Conservation (phyloP, 2,329 filamentous ascomycete species). For the Neonectria punicea region DNA sequence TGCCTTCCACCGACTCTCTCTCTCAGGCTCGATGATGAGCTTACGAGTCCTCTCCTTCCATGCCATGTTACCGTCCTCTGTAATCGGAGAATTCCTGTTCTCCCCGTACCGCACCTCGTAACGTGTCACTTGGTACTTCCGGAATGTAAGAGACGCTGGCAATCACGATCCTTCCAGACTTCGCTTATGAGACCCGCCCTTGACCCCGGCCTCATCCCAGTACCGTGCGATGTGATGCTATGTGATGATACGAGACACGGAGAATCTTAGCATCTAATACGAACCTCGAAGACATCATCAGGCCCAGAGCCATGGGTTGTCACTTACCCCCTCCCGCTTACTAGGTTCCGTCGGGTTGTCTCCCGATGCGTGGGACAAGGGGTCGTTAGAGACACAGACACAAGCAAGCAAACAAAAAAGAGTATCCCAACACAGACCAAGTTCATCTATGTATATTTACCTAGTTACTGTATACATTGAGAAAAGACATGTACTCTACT, state of each 20-base stretch:
- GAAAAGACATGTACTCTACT: neutral
- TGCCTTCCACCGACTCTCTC: neutral
- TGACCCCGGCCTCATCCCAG: neutral
- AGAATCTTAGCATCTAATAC: neutral
- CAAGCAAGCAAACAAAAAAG: neutral
- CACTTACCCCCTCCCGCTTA: neutral
- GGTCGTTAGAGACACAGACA: neutral
- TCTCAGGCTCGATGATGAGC: neutral
- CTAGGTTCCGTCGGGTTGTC: neutral
- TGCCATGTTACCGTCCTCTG: neutral
- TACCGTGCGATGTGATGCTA: neutral
- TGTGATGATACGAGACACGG: neutral
- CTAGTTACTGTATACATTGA: neutral
- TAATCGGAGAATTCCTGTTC: neutral
- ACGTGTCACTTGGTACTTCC: slow-evolving; percentile 1
- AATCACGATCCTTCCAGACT: neutral
- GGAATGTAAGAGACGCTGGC: neutral
- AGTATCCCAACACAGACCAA: neutral
- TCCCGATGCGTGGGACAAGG: neutral
- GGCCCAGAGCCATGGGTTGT: neutral
- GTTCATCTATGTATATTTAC: neutral
- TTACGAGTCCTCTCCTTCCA: neutral
- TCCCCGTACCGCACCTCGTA: neutral
- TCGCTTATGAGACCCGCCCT: neutral
- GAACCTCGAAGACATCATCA: neutral